Conservation (phyloP, 1,284 basidiomycete genomes). For the Crucibulum parvulum region DNA sequence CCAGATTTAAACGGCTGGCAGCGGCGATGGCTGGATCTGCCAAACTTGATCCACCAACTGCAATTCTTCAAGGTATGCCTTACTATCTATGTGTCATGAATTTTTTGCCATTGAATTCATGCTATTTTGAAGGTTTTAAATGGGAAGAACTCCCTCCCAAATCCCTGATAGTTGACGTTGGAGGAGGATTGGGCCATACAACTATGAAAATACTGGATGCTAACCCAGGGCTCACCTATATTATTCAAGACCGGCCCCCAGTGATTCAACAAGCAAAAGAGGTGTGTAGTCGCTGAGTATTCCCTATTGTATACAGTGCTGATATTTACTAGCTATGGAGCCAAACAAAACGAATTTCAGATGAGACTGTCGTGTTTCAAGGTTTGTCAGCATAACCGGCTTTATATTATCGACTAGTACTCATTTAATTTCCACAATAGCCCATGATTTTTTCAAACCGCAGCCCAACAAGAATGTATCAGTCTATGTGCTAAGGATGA, state of each 20-base stretch:
- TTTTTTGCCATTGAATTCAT: not conserved
- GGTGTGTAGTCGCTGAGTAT: constrained; percentile 23
- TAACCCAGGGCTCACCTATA: constrained; percentile 10
- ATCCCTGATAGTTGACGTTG: constrained; percentile 31
- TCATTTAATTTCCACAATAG: no score
- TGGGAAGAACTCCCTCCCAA: constrained; percentile 20
- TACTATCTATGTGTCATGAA: not conserved
- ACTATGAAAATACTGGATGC: constrained; percentile 16
- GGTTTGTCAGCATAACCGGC: no score
- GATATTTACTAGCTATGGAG: not conserved
- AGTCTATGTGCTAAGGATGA: constrained; percentile 36
- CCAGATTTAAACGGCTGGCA: no score
- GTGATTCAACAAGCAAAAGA: constrained; percentile 21
- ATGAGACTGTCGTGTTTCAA: constrained; percentile 29
- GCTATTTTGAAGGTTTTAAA: constrained; percentile 18
- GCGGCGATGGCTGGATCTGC: constrained; percentile 25
- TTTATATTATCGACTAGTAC: no score
- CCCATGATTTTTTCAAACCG: constrained; percentile 40
- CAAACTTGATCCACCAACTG: constrained; percentile 16
- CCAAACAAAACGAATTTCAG: not conserved
- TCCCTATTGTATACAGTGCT: constrained; percentile 6
- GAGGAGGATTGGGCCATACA: constrained; percentile 25
- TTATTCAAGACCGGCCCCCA: constrained; percentile 25
- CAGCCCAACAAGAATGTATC: constrained; percentile 35
- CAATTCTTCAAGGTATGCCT: constrained; percentile 19